These are phyloP conservation scores for Candida maris DNA, from an alignment of 805 yeast species.

Conservation along the genomic window DNA sequence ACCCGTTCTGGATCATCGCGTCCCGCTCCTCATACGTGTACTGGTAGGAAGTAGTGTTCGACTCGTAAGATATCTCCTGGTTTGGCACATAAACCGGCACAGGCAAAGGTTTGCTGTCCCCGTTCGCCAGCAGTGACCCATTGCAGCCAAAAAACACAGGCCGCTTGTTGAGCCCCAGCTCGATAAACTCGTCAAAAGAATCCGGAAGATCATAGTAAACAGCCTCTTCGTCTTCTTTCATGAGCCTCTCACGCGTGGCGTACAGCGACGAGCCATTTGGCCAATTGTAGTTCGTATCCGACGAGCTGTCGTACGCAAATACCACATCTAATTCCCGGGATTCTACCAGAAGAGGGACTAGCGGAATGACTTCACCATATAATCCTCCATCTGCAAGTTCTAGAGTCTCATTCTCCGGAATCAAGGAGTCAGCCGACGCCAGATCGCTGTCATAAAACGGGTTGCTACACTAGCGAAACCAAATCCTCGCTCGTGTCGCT, in stretches of 20 bases:
- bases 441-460: slow-evolving; percentile 37
- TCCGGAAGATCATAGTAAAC: slow-evolving; percentile 70
- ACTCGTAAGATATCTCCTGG: slow-evolving; percentile 49
- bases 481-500: slow-evolving; percentile 43
- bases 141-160: slow-evolving; percentile 85
- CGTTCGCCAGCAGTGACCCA: slow-evolving; percentile 47
- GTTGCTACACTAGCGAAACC: slow-evolving; percentile 39
- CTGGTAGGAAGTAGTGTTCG: slow-evolving; percentile 63
- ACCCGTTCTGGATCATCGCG: slow-evolving; percentile 67
- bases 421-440: slow-evolving; percentile 30
- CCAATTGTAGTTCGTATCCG: slow-evolving; percentile 55
- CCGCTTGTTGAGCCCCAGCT: slow-evolving; percentile 51
- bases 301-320: slow-evolving; percentile 61
- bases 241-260: slow-evolving; percentile 49
- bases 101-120: slow-evolving; percentile 49
- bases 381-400: slow-evolving; percentile 33
- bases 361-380: slow-evolving; percentile 54
- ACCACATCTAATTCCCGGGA: slow-evolving; percentile 58
- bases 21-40: slow-evolving; percentile 55
- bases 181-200: slow-evolving; percentile 52
- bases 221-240: slow-evolving; percentile 45
- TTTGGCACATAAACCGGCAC: slow-evolving; percentile 74
- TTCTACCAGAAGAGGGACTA: slow-evolving; percentile 58
- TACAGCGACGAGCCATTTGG: slow-evolving; percentile 62
- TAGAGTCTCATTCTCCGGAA: slow-evolving; percentile 15